Conservation (phyloP, 352 stramenopile genomes). For the Phytophthora boehmeriae region DNA sequence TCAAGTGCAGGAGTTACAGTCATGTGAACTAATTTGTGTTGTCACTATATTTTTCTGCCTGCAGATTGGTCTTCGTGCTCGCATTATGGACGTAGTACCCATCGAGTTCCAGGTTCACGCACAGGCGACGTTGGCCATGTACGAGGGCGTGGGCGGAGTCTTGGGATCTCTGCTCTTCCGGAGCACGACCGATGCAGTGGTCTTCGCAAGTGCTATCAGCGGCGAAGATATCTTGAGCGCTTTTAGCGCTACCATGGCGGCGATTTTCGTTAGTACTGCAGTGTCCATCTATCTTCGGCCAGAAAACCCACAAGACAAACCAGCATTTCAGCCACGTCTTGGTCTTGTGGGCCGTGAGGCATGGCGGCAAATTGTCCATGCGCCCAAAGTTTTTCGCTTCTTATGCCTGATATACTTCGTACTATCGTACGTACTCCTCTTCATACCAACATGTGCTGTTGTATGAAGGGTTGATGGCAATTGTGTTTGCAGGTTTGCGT, state of each 20-base stretch:
- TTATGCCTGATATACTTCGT: constrained; percentile 76
- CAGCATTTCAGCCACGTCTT: constrained; percentile 59
- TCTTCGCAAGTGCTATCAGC: constrained; percentile 77
- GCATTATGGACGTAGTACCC: constrained; percentile 79
- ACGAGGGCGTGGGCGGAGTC: constrained; percentile 64
- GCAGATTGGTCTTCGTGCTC: constrained; percentile 69
- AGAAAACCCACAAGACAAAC: constrained; percentile 66
- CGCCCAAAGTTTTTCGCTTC: constrained; percentile 67
- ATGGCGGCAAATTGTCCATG: constrained; percentile 66
- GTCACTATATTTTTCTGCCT: background rate
- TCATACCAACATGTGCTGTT: background rate
- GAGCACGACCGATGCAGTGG: constrained; percentile 66
- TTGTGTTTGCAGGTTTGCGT: constrained; percentile 53
- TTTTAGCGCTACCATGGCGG: constrained; percentile 57
- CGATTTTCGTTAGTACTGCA: constrained; percentile 54
- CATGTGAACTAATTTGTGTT: too few species aligned
- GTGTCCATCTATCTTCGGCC: constrained; percentile 61
- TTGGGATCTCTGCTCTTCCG: constrained; percentile 69
- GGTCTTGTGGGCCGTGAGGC: constrained; percentile 59
- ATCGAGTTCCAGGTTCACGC: constrained; percentile 83
- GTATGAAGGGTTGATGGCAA: background rate
- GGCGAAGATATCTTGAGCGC: constrained; percentile 66
- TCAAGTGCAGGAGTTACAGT: too few species aligned
- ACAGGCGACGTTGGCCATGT: constrained; percentile 71
- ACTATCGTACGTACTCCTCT: constrained; percentile 41